phyloP scores from a whole-genome alignment of 2,329 filamentous ascomycete species.

The Penicillium sp. region DNA sequence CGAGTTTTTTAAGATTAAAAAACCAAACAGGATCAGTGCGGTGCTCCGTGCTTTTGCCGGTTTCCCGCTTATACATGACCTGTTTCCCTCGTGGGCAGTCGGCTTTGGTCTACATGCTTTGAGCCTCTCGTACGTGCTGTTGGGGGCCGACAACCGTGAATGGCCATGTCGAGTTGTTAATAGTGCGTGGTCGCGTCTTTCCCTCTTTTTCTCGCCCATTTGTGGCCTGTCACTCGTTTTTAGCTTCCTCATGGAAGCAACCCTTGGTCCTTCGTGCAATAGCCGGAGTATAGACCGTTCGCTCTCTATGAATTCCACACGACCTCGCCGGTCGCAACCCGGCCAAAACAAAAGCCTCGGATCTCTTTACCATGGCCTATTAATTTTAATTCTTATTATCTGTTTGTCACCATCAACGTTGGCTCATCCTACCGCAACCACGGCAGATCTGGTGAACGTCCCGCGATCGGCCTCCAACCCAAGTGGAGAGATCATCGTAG shows the following conservation, averaged over 20 bases:
- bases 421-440: constrained; percentile 7
- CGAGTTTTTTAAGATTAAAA: constrained; percentile 2
- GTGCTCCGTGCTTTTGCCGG: constrained; percentile 7
- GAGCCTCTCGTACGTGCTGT: neutral
- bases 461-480: constrained; percentile 14
- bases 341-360: neutral
- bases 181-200: constrained; percentile 7
- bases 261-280: neutral
- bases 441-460: constrained; percentile 3
- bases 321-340: constrained; percentile 5
- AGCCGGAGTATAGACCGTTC: constrained; percentile 4
- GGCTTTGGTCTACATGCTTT: neutral
- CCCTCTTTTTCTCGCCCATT: constrained; percentile 6
- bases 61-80: constrained; percentile 1
- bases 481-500: constrained; percentile 18
- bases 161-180: constrained; percentile 10
- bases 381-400: constrained; percentile 27
- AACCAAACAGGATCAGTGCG: constrained; percentile 2
- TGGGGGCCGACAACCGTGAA: neutral
- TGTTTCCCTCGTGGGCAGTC: neutral
- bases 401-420: constrained; percentile 16
- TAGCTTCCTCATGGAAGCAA: constrained; percentile 7
- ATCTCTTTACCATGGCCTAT: constrained; percentile 12
- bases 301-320: neutral
- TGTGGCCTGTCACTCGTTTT: constrained; percentile 14